phyloP scores from a whole-genome alignment of 768 basidiomycete genomes.

The Trametes meyenii region DNA sequence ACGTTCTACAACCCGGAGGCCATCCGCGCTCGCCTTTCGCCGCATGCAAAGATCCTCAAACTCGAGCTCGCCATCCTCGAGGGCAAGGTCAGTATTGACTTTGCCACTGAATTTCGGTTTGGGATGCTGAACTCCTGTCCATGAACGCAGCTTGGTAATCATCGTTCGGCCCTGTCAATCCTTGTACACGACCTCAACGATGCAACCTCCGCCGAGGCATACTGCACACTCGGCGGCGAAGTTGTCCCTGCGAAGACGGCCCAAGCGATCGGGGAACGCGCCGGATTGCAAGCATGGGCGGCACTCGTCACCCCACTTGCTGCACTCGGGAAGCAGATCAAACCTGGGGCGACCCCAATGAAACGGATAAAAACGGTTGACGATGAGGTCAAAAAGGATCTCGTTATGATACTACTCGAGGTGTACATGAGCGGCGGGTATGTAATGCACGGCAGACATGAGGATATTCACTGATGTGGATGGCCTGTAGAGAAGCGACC shows the following conservation, averaged over 20 bases:
- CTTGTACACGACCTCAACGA: slow-evolving; percentile 77
- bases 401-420: slow-evolving; percentile 73
- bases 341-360: slow-evolving; percentile 34
- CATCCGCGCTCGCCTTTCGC: slow-evolving; percentile 48
- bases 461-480: not conserved
- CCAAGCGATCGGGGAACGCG: slow-evolving; percentile 50
- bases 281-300: slow-evolving; percentile 57
- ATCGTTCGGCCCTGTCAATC: slow-evolving; percentile 62
- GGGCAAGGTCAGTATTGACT: slow-evolving; percentile 60
- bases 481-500: slow-evolving; percentile 47
- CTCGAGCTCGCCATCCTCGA: slow-evolving; percentile 80
- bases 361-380: slow-evolving; percentile 42
- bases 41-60: slow-evolving; percentile 55
- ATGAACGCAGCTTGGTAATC: slow-evolving; percentile 50
- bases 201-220: slow-evolving; percentile 77
- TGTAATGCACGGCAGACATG: slow-evolving; percentile 32
- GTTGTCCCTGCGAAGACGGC: slow-evolving; percentile 67
- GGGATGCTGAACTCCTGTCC: not conserved
- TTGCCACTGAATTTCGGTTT: not conserved
- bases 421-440: slow-evolving; percentile 83
- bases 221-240: slow-evolving; percentile 80
- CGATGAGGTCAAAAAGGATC: slow-evolving; percentile 52
- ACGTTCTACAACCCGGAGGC: slow-evolving; percentile 59
- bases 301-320: slow-evolving; percentile 44
- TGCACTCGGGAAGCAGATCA: slow-evolving; percentile 32